Conservation (phyloP, 2,329 filamentous ascomycete genomes). For the Xylariaceae sp. region DNA sequence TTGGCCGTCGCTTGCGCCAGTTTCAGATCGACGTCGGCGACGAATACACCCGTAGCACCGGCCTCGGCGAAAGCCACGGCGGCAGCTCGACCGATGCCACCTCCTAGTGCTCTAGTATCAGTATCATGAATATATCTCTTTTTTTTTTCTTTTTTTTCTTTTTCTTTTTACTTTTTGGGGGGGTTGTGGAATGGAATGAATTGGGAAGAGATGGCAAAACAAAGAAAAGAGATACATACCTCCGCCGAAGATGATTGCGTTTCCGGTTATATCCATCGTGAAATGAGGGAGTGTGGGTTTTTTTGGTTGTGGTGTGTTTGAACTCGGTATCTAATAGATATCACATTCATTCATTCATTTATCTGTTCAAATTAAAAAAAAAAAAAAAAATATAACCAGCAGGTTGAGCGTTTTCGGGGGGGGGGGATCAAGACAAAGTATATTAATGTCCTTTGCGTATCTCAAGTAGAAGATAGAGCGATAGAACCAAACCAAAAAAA, state of each 20-base stretch:
- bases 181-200: too few species aligned
- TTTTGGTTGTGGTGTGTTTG: background rate
- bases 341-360: background rate
- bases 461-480: too few species aligned
- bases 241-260: conserved; percentile 10
- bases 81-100: conserved; percentile 13
- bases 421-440: too few species aligned
- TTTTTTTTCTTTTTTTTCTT: background rate
- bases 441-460: too few species aligned
- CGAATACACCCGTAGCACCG: conserved; percentile 15
- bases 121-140: background rate
- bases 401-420: too few species aligned
- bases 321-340: background rate
- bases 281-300: too few species aligned
- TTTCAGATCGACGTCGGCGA: conserved; percentile 21
- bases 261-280: conserved; percentile 4
- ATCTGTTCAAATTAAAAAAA: too few species aligned
- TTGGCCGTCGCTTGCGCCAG: conserved; percentile 9
- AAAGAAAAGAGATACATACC: conserved; percentile 1
- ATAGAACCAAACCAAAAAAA: too few species aligned
- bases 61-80: conserved; percentile 17
- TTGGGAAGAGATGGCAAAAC: background rate
- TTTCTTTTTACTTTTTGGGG: too few species aligned
- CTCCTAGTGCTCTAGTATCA: background rate
- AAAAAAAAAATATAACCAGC: too few species aligned